Base-by-base conservation (phyloP, 495 filamentous ascomycete species). In the Tuber brumale region DNA sequence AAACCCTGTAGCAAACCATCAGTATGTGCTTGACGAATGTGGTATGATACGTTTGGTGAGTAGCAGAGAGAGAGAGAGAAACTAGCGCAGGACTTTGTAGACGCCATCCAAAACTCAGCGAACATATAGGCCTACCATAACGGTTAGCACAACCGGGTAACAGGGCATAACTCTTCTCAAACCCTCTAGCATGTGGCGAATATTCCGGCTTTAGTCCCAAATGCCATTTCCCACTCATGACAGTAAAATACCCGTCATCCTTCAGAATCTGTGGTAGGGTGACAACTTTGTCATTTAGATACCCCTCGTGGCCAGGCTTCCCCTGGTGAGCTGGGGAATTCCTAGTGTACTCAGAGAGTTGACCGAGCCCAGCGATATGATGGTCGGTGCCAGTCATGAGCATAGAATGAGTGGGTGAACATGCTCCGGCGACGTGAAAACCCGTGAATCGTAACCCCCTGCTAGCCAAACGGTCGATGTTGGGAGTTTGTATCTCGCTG, bases 261-360 rank as follows among this genome's bases (percentile, higher is more conserved):
- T 85, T 85, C 5, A 92, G 85, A 21, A 91, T 70, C 81, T 92
- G 89, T 12, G 90, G 89, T 6, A 92, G 84, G 7, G 90, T 86
- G 0, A 86, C 90, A 37, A 91, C 89, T 9, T 85, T 83, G 70
- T 90, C 88, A 74, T 91, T 90, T 43, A 91, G 85, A 75, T 90
- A 91, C 3, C 89, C 89, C 82, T 91, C 90, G 80, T 91, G 90
- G 0, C 89, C 89, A 1, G 89, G 89, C 88, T 89, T 89, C n/a
- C 83, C 84, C 16, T 44, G 72, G 45, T 78, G 75, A 27, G 71
- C 77, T 31, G 75, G 82, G 77, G 76, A 81, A 81, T 19, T 80
- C 81, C 81, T 82, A 0, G 77, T 78, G 74, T 76, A 85, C 77
- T 87, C 86, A 70, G 85, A 80, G 51, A 88, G 72, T 51, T 86